phyloP scores from a whole-genome alignment of 805 yeast genomes.

The Wickerhamiella slavikovae region DNA sequence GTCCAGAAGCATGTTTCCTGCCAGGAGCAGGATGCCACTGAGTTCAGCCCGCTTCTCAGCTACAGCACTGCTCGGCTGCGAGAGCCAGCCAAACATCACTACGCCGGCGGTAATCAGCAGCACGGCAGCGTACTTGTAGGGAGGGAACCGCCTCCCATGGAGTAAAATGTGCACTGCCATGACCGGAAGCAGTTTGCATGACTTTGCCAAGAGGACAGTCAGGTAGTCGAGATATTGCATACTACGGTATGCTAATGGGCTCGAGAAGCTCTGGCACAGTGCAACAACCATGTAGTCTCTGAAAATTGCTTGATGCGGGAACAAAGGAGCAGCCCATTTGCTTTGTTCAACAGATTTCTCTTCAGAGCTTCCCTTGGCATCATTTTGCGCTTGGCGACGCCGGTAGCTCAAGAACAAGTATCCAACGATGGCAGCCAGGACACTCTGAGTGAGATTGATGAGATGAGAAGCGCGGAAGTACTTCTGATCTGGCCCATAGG shows the following conservation, averaged over 20 bases:
- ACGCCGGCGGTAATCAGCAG: conserved; percentile 68
- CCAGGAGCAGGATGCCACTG: conserved; percentile 41
- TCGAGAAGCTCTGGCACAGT: conserved; percentile 51
- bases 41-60: conserved; percentile 18
- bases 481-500: conserved; percentile 37
- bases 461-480: conserved; percentile 59
- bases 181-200: conserved; percentile 90
- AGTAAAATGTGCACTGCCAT: conserved; percentile 58
- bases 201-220: conserved; percentile 68
- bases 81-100: conserved; percentile 45
- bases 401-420: conserved; percentile 27
- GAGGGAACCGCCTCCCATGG: conserved; percentile 53
- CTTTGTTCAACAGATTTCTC: too few species aligned
- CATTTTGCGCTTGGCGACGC: too few species aligned
- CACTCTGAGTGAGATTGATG: conserved; percentile 55
- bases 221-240: conserved; percentile 69
- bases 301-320: conserved; percentile 8
- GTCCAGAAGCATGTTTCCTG: conserved; percentile 52
- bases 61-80: conserved; percentile 13
- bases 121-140: conserved; percentile 63
- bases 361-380: too few species aligned
- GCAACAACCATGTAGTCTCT: conserved; percentile 15
- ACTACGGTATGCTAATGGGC: conserved; percentile 67
- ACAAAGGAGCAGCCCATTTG: background rate
- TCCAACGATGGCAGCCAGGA: conserved; percentile 54